Conservation (phyloP, 495 filamentous ascomycete species). For the Apodospora peruviana region DNA sequence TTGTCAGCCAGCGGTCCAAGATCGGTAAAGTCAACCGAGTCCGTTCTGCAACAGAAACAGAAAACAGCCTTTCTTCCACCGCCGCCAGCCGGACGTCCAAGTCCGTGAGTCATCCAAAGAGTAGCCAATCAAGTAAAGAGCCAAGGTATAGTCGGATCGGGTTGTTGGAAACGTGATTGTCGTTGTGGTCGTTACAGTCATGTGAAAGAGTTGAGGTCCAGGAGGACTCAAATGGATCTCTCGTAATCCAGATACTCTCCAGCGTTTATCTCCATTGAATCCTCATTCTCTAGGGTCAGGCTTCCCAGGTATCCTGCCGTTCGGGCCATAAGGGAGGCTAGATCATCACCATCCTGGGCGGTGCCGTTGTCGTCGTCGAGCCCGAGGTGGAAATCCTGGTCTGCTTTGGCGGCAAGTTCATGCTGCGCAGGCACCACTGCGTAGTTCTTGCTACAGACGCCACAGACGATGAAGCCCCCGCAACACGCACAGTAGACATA, state of each 20-base stretch:
- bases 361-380: conserved; percentile 1
- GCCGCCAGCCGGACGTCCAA: neutral
- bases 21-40: neutral
- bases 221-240: too few species aligned
- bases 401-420: neutral
- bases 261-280: neutral
- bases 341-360: conserved; percentile 7
- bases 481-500: conserved; percentile 16
- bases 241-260: neutral
- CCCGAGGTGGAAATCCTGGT: conserved; percentile 4
- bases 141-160: neutral
- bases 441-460: conserved; percentile 10
- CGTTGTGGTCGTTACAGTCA: neutral
- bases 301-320: conserved; percentile 10
- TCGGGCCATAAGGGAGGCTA: conserved; percentile 4
- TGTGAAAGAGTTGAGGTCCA: too few species aligned
- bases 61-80: neutral
- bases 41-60: neutral
- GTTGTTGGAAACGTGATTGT: neutral
- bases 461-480: conserved; percentile 12
- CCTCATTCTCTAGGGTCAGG: conserved; percentile 2
- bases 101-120: too few species aligned
- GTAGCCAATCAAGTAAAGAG: too few species aligned
- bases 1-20: conserved; percentile 22
- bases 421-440: conserved; percentile 1